Conservation (phyloP, 225 moss, liverwort and hornwort species). For the Marchantia paleacea region DNA sequence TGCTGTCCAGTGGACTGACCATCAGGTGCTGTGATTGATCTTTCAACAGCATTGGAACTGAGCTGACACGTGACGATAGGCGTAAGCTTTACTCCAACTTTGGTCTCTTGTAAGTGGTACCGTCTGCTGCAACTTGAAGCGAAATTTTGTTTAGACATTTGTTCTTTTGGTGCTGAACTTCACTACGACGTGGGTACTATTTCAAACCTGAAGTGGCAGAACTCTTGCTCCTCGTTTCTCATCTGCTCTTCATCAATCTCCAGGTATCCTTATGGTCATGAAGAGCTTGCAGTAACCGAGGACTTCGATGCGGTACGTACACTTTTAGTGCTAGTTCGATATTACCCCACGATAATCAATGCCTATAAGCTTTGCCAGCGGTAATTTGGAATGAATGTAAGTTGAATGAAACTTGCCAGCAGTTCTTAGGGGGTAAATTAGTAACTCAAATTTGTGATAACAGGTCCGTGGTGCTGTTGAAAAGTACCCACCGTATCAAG, state of each 20-base stretch:
- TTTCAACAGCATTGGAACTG: constrained; percentile 85
- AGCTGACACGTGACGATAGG: constrained; percentile 90
- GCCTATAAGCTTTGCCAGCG: not conserved
- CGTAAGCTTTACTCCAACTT: constrained; percentile 90
- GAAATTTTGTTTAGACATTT: not conserved
- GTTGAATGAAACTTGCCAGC: not conserved
- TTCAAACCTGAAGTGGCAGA: not conserved
- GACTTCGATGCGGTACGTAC: constrained; percentile 78
- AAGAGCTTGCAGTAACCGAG: constrained; percentile 86
- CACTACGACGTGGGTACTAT: not conserved
- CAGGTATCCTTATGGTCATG: constrained; percentile 93
- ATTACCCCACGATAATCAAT: not conserved
- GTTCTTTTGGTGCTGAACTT: not conserved
- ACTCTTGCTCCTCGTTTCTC: too few species aligned
- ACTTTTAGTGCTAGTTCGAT: not conserved
- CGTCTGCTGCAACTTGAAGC: too few species aligned
- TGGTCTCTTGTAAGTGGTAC: constrained; percentile 73
- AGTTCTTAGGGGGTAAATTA: not conserved
- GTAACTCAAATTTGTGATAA: not conserved
- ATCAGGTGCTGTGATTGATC: not conserved
- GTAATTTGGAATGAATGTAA: not conserved
- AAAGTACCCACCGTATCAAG: constrained; percentile 92
- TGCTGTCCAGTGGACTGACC: not conserved
- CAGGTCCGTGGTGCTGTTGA: constrained; percentile 93
- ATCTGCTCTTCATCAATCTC: not conserved